Evolutionary conservation across 106 monocot genomes (phyloP).

Genomic region (Acorus calamus): DNA sequence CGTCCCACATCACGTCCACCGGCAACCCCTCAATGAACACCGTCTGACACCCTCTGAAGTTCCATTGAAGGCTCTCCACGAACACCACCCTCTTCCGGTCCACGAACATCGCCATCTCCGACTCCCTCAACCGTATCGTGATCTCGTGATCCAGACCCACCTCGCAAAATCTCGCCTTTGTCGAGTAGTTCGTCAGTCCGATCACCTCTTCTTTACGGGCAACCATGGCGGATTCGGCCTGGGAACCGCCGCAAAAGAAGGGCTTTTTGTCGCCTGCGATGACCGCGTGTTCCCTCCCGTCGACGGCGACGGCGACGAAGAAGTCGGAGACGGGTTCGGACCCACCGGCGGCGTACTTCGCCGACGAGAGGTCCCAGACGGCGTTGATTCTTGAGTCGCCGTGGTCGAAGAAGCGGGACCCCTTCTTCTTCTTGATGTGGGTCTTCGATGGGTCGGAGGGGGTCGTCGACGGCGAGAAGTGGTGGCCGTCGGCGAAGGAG

Average conservation of each 20-base stretch:
- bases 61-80: conserved; percentile 47
- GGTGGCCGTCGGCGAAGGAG: conserved; percentile 39
- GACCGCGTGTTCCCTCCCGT: conserved; percentile 23
- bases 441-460: neutral
- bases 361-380: conserved; percentile 50
- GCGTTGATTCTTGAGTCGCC: conserved; percentile 12
- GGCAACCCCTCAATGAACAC: conserved; percentile 59
- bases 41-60: conserved; percentile 67
- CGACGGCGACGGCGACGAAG: conserved; percentile 29
- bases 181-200: conserved; percentile 9
- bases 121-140: conserved; percentile 16
- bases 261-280: conserved; percentile 27
- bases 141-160: conserved; percentile 47
- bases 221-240: conserved; percentile 15
- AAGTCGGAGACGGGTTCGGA: conserved; percentile 41
- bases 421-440: conserved; percentile 25
- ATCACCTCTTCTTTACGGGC: conserved; percentile 30
- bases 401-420: conserved; percentile 12
- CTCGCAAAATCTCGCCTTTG: conserved; percentile 28
- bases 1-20: conserved; percentile 86
- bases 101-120: conserved; percentile 53
- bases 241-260: conserved; percentile 3
- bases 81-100: conserved; percentile 66
- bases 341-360: conserved; percentile 31
- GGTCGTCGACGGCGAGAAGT: neutral